Conservation (phyloP, 192 early-diverging fungal genomes). For the Backusella morwellensis region DNA sequence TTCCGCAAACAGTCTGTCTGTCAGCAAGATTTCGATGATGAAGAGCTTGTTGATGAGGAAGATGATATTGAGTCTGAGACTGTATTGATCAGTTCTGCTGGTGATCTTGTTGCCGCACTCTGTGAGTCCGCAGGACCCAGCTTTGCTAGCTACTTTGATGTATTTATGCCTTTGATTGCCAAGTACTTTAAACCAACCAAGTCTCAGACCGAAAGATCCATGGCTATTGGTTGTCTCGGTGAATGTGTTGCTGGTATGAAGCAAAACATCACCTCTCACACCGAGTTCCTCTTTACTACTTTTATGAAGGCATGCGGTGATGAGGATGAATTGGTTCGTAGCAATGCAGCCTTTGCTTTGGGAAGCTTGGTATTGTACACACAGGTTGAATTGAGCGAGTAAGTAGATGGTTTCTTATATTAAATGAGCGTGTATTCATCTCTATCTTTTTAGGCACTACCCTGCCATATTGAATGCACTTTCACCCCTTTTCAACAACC, state of each 20-base stretch:
- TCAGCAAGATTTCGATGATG: constrained; percentile 68
- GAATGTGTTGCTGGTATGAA: constrained; percentile 72
- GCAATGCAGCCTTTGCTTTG: constrained; percentile 81
- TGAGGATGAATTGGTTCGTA: constrained; percentile 77
- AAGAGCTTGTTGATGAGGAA: constrained; percentile 64
- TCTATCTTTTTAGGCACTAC: constrained; percentile 49
- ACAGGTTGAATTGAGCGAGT: constrained; percentile 64
- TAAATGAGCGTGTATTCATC: not conserved
- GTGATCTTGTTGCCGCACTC: constrained; percentile 79
- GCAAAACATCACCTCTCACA: constrained; percentile 51
- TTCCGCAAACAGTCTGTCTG: constrained; percentile 73
- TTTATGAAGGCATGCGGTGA: constrained; percentile 71
- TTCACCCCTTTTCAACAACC: constrained; percentile 57
- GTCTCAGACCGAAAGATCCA: constrained; percentile 75
- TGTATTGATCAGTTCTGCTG: constrained; percentile 72
- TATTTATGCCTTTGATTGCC: constrained; percentile 77
- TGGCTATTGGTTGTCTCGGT: constrained; percentile 86
- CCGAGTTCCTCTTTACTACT: constrained; percentile 63
- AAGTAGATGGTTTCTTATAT: constrained; percentile 10
- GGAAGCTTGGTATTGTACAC: constrained; percentile 70
- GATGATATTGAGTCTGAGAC: constrained; percentile 85
- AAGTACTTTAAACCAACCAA: constrained; percentile 75
- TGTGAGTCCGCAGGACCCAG: constrained; percentile 67
- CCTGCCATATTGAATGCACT: constrained; percentile 55
- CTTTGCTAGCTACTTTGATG: constrained; percentile 72